These are phyloP conservation scores for Linnemannia exigua DNA, from an alignment of 192 early-diverging fungal species.

Conservation along the genomic window DNA sequence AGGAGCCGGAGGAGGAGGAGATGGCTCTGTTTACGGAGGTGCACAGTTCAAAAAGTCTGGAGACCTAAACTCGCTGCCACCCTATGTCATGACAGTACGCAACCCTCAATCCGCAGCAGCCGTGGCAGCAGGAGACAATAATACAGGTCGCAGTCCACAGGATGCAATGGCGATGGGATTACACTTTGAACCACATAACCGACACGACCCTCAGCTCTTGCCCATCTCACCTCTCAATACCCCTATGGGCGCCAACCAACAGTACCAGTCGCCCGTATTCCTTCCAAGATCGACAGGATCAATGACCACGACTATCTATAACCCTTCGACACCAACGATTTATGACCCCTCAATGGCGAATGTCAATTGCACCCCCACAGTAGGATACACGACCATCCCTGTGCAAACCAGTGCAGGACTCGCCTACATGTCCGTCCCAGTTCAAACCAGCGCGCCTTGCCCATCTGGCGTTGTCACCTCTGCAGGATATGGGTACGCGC, in stretches of 20 bases:
- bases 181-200: not conserved
- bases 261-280: not conserved
- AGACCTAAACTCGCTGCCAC: not conserved
- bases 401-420: not conserved
- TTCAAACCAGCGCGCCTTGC: not conserved
- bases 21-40: not conserved
- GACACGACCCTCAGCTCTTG: not conserved
- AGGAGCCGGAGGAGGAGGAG: not conserved
- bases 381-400: not conserved
- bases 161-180: not conserved
- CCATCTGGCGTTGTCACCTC: not conserved
- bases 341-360: not conserved
- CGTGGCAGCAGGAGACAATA: not conserved
- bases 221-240: not conserved
- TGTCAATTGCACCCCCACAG: not conserved
- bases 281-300: not conserved
- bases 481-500: not conserved
- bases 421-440: slow-evolving; percentile 1
- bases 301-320: not conserved
- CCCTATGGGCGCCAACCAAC: not conserved
- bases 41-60: not conserved
- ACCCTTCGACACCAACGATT: not conserved
- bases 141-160: not conserved
- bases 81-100: not conserved
- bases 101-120: not conserved